These are phyloP conservation scores for Marasmius oreades DNA, from an alignment of 1,284 basidiomycete species.

Conservation along the genomic window DNA sequence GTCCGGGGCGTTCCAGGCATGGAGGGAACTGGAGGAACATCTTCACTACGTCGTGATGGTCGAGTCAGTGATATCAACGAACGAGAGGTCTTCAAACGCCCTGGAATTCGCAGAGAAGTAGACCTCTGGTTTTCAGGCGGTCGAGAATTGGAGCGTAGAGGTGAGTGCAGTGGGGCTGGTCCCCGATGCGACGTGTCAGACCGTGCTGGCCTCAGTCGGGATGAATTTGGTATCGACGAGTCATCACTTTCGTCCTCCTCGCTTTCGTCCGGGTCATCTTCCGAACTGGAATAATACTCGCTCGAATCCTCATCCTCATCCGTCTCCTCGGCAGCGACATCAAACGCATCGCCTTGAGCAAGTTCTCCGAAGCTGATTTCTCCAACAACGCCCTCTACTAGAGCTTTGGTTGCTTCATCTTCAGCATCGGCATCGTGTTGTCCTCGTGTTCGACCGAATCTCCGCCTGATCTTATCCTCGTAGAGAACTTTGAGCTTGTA, in stretches of 20 bases:
- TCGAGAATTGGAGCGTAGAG: conserved; percentile 12
- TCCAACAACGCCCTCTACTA: conserved; percentile 76
- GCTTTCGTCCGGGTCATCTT: conserved; percentile 29
- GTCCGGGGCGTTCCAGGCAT: conserved; percentile 23
- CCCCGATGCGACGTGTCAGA: conserved; percentile 8
- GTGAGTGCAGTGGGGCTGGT: conserved; percentile 2
- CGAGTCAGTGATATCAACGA: conserved; percentile 34
- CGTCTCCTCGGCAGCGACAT: conserved; percentile 76
- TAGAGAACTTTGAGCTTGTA: conserved; percentile 89
- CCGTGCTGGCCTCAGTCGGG: conserved; percentile 1
- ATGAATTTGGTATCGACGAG: conserved; percentile 20
- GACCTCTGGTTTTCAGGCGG: conserved; percentile 13
- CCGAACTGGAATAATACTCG: conserved; percentile 36
- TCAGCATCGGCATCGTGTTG: conserved; percentile 56
- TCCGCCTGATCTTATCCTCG: conserved; percentile 81
- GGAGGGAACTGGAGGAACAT: conserved; percentile 41
- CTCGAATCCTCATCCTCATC: conserved; percentile 38
- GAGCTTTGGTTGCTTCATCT: conserved; percentile 73
- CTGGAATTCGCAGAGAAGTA: not conserved
- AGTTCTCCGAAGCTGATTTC: conserved; percentile 81
- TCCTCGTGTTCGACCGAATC: conserved; percentile 65
- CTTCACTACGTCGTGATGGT: conserved; percentile 27
- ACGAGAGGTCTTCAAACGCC: conserved; percentile 39
- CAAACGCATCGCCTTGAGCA: conserved; percentile 72
- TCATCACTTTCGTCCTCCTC: conserved; percentile 32